Evolutionary conservation across 1,284 basidiomycete genomes (phyloP).

Genomic region (Rhodotorula sp.): DNA sequence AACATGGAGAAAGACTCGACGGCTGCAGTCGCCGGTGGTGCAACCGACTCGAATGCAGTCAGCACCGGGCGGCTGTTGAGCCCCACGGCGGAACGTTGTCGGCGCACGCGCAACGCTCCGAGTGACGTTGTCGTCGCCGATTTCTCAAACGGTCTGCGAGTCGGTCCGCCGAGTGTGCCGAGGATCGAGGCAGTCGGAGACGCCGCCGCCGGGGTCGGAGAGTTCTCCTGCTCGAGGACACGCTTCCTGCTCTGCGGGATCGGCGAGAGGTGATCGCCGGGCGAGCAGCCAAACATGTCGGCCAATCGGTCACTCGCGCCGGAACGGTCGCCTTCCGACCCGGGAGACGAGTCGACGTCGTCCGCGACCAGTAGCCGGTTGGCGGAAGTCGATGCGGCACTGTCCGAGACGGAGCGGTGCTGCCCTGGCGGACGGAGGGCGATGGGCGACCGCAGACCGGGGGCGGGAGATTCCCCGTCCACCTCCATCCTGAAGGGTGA

Average conservation of each 20-base stretch:
- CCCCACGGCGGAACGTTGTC: constrained; percentile 22
- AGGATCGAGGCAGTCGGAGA: constrained; percentile 8
- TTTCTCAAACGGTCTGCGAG: constrained; percentile 28
- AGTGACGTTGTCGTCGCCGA: constrained; percentile 22
- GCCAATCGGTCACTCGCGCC: constrained; percentile 26
- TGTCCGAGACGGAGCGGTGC: constrained; percentile 33
- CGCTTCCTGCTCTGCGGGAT: constrained; percentile 37
- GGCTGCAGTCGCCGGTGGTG: not conserved
- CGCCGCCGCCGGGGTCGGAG: constrained; percentile 26
- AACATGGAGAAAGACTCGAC: constrained; percentile 8
- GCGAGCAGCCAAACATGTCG: constrained; percentile 24
- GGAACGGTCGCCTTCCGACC: constrained; percentile 19
- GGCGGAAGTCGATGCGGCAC: not conserved
- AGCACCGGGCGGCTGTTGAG: constrained; percentile 16
- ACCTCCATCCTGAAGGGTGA: constrained; percentile 40
- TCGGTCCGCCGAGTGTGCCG: constrained; percentile 4
- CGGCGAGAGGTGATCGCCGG: constrained; percentile 24
- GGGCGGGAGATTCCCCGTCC: constrained; percentile 31
- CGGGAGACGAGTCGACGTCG: constrained; percentile 1
- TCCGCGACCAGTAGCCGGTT: not conserved
- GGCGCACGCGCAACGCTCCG: constrained; percentile 5
- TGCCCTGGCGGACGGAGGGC: constrained; percentile 13
- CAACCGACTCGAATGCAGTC: constrained; percentile 4
- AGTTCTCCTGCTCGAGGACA: constrained; percentile 37
- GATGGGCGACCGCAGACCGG: constrained; percentile 19